Conservation (phyloP, 2,329 filamentous ascomycete genomes). For the Tolypocladium album region DNA sequence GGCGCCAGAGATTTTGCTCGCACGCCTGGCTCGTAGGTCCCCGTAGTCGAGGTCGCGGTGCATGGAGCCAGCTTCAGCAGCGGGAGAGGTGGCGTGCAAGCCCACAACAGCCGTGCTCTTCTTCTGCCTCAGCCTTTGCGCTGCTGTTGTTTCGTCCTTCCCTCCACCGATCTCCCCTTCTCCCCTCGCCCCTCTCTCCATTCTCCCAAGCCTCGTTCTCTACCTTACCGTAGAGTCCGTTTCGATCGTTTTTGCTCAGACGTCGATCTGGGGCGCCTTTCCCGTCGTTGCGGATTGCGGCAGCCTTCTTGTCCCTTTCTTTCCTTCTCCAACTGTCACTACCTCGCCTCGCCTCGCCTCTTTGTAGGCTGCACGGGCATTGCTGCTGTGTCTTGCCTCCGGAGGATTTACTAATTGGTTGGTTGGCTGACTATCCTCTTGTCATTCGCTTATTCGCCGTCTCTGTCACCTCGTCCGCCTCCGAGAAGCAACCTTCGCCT, state of each 20-base stretch:
- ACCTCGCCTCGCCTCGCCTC: background rate
- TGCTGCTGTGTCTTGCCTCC: background rate
- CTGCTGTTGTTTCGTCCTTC: background rate
- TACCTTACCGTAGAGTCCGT: background rate
- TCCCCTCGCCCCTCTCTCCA: background rate
- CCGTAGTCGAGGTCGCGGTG: no score
- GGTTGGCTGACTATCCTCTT: background rate
- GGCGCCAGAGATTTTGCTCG: background rate
- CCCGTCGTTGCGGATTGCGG: background rate
- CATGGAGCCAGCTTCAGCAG: background rate
- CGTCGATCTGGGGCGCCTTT: background rate
- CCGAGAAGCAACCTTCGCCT: background rate
- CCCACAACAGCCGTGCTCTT: background rate
- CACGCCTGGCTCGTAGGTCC: background rate
- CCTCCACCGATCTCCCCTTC: background rate
- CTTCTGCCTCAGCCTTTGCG: background rate
- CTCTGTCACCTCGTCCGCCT: background rate
- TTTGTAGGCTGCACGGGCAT: background rate
- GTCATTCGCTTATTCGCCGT: background rate
- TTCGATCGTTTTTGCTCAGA: background rate
- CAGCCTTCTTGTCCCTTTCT: background rate
- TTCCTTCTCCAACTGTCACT: background rate
- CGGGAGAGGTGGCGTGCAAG: background rate
- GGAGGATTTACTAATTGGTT: background rate
- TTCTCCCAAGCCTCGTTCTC: background rate